A percentile compares a stretch with the other conserved stretches of the same genome.
These are phyloP conservation scores for Acmispon strigosus DNA, from an alignment of 306 rosid genomes.

Conservation along the genomic window DNA sequence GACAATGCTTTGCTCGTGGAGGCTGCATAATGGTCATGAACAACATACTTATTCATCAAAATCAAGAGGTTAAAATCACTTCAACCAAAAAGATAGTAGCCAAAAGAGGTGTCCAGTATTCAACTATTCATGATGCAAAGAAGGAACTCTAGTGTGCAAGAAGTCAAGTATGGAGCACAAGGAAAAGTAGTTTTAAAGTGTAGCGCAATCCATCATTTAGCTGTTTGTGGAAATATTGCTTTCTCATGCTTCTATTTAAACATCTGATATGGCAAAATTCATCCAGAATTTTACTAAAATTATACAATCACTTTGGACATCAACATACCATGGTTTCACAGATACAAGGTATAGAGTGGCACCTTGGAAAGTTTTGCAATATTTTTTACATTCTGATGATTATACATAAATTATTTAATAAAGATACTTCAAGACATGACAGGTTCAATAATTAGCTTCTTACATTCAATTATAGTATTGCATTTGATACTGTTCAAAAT, in stretches of 20 bases:
- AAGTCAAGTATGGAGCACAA: neutral
- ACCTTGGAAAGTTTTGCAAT: neutral
- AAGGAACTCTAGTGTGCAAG: slow-evolving; percentile 8
- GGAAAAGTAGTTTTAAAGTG: neutral
- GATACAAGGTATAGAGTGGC: neutral
- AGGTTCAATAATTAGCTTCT: neutral
- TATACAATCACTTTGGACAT: slow-evolving; percentile 4
- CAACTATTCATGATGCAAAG: neutral
- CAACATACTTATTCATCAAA: slow-evolving; percentile 18
- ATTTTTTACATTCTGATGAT: neutral
- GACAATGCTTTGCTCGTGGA: slow-evolving; percentile 95
- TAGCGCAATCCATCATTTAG: neutral
- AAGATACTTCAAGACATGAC: slow-evolving; percentile 13
- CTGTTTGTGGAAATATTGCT: neutral
- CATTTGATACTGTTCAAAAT: slow-evolving; percentile 1
- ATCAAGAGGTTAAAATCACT: slow-evolving; percentile 13
- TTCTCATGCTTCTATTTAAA: neutral
- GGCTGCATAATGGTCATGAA: slow-evolving; percentile 57
- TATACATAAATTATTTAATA: slow-evolving; percentile 1
- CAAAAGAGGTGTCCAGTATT: neutral
- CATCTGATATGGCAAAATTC: neutral
- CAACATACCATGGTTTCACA: neutral
- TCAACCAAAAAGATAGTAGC: neutral
- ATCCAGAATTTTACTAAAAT: neutral
- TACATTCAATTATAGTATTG: neutral